phyloP scores from a whole-genome alignment of 495 filamentous ascomycete genomes.

The Barbatosphaeria neglecta region DNA sequence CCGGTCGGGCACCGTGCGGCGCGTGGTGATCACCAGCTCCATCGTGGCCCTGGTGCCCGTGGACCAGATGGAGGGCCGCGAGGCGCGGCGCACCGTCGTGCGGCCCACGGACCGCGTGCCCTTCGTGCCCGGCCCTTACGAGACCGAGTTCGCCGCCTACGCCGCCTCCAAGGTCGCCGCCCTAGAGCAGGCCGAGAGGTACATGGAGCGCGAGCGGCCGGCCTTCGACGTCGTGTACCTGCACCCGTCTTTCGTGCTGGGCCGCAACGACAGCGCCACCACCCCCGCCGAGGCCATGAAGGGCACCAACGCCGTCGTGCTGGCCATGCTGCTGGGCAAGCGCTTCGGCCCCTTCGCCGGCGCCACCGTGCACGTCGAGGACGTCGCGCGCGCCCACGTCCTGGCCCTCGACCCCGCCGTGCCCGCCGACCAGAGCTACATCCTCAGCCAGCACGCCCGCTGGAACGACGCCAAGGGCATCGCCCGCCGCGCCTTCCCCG shows the following conservation, averaged over 20 bases:
- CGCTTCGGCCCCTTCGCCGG: slow-evolving; percentile 16
- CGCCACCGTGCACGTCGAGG: slow-evolving; percentile 28
- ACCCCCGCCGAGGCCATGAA: slow-evolving; percentile 18
- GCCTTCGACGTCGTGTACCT: slow-evolving; percentile 35
- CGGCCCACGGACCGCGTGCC: slow-evolving; percentile 14
- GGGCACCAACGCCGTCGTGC: slow-evolving; percentile 23
- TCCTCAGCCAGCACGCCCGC: slow-evolving; percentile 16
- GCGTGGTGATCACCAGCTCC: slow-evolving; percentile 45
- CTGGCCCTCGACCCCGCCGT: slow-evolving; percentile 25
- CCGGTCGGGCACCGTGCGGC: slow-evolving; percentile 48
- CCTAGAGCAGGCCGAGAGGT: slow-evolving; percentile 28
- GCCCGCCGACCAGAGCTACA: slow-evolving; percentile 26
- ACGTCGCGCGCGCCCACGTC: slow-evolving; percentile 33
- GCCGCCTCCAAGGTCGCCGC: slow-evolving; percentile 30
- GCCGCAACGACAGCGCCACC: slow-evolving; percentile 28
- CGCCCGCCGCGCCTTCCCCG: slow-evolving; percentile 25
- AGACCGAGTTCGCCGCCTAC: slow-evolving; percentile 24
- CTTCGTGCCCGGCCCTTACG: slow-evolving; percentile 23
- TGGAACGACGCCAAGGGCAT: slow-evolving; percentile 36
- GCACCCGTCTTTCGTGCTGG: slow-evolving; percentile 32
- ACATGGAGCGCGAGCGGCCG: slow-evolving; percentile 25
- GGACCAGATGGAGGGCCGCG: slow-evolving; percentile 11
- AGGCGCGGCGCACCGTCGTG: slow-evolving; percentile 6
- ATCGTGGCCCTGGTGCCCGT: slow-evolving; percentile 21
- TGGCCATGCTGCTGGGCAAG: slow-evolving; percentile 23